Percentiles rank a stretch among this genome's conserved stretches.
These are phyloP conservation scores for Fonsecaea erecta DNA, from an alignment of 2,329 filamentous ascomycete genomes.

Conservation along the genomic window DNA sequence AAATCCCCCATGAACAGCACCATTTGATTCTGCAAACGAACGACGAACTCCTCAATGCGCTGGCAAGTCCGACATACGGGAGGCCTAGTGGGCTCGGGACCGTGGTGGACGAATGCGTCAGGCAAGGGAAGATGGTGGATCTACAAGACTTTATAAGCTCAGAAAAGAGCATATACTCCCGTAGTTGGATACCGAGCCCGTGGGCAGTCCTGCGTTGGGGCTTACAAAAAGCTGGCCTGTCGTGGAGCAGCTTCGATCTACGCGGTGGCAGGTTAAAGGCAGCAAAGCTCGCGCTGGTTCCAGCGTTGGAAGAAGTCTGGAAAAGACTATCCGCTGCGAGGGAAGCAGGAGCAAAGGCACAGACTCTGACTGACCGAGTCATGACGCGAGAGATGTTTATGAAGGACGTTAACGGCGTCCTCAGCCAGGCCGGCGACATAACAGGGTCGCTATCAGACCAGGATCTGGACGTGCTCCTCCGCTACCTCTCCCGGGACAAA, in stretches of 20 bases:
- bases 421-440: slow-evolving; percentile 45
- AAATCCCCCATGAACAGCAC: slow-evolving; percentile 53
- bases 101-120: slow-evolving; percentile 77
- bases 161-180: slow-evolving; percentile 72
- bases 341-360: not conserved
- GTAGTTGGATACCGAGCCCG: slow-evolving; percentile 70
- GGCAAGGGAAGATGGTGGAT: slow-evolving; percentile 70
- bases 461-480: slow-evolving; percentile 72
- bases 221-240: slow-evolving; percentile 69
- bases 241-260: slow-evolving; percentile 47
- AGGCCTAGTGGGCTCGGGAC: slow-evolving; percentile 78
- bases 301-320: slow-evolving; percentile 59
- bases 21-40: slow-evolving; percentile 58
- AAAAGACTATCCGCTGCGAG: slow-evolving; percentile 23
- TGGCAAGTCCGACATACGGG: slow-evolving; percentile 79
- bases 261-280: slow-evolving; percentile 44
- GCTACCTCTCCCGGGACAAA: slow-evolving; percentile 71
- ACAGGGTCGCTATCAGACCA: slow-evolving; percentile 47
- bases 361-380: slow-evolving; percentile 35
- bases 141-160: slow-evolving; percentile 69
- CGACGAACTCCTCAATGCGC: slow-evolving; percentile 68
- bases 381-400: slow-evolving; percentile 63
- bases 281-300: slow-evolving; percentile 54
- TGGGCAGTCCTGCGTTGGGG: slow-evolving; percentile 78
- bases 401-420: slow-evolving; percentile 59